Base-by-base conservation (phyloP, 345 rosid species). In the Salix brachista region DNA sequence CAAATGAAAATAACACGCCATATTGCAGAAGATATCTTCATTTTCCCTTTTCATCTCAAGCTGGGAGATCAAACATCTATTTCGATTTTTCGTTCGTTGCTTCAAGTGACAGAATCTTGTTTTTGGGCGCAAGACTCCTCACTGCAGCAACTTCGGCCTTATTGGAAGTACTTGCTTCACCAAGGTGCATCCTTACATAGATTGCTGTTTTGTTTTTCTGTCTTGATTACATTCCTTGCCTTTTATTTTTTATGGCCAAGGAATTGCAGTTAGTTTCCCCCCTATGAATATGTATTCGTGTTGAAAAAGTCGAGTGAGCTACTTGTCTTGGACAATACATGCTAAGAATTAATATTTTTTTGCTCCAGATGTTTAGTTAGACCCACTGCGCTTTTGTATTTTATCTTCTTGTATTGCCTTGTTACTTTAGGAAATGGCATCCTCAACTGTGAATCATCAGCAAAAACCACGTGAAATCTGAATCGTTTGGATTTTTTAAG, bases 141-240 rank as follows among this genome's bases (percentile, higher is more conserved):
- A 0, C 4, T 34, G 34, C 69, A 76, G 65, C 52, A 26, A 14
- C 26, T 65, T 2, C 28, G 6, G 44, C 42, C 25, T 32, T 73
- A 32, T 77, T 60, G 30, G 16, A 9, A 23, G 69, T 28, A 26
- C 44, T 58, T 58, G 50, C 76, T 78, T 68, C 52, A 14, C 68
- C 39, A n/a, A 28, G 67, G 66, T 60, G 71, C 77, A 69, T 72
- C n/a, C 16, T 34, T 34, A 17, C n/a, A 26, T 69, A 46, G 61
- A 61, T 58, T 41, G 32, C 56, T 60, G 30, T 62, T 67, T 19
- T 54, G 39, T 13, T 9, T 4, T 18, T n/a, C 36, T 19, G 8
- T 69, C 2, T 73, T 52, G 23, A 72, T 52, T 77, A 64, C 75
- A 78, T 73, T 82, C 84, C 87, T 76, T 67, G 80, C 84, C 87